Percentiles rank a stretch among this genome's conserved stretches.
Conservation (phyloP, 2,329 filamentous ascomycete genomes). For the Macroventuria anomochaeta region DNA sequence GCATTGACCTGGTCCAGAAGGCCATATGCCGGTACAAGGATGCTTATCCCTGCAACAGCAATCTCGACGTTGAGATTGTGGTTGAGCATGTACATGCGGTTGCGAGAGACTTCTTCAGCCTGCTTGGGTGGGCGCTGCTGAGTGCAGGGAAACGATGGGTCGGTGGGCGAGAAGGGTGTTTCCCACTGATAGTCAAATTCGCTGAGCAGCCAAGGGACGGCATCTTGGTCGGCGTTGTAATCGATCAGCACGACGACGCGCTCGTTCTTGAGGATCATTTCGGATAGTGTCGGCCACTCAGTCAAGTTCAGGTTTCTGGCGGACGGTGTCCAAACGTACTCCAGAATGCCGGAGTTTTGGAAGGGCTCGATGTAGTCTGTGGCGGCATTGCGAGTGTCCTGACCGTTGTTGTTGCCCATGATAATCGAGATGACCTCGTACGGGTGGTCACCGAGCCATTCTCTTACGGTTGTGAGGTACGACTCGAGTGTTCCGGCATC, state of each 20-base stretch:
- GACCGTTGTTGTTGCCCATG: slow-evolving; percentile 73
- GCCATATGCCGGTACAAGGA: slow-evolving; percentile 42
- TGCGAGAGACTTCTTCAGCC: slow-evolving; percentile 54
- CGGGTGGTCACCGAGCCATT: slow-evolving; percentile 77
- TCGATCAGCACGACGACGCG: slow-evolving; percentile 46
- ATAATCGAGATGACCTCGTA: slow-evolving; percentile 89
- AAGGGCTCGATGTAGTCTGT: slow-evolving; percentile 72
- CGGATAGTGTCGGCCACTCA: slow-evolving; percentile 83
- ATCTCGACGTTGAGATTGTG: slow-evolving; percentile 81
- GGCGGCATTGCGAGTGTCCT: slow-evolving; percentile 62
- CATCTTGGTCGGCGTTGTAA: slow-evolving; percentile 70
- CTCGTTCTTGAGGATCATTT: slow-evolving; percentile 53
- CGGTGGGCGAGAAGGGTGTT: slow-evolving; percentile 79
- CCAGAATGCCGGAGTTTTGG: slow-evolving; percentile 71
- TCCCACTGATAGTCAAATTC: slow-evolving; percentile 91
- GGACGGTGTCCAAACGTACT: slow-evolving; percentile 76
- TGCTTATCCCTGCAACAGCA: slow-evolving; percentile 49
- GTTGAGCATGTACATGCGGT: slow-evolving; percentile 81
- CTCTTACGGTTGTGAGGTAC: slow-evolving; percentile 71
- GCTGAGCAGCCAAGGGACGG: slow-evolving; percentile 83
- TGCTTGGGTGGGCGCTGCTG: slow-evolving; percentile 77
- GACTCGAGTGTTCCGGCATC: slow-evolving; percentile 78
- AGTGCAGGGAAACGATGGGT: slow-evolving; percentile 76
- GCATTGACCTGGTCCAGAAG: slow-evolving; percentile 41
- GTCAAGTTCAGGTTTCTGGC: slow-evolving; percentile 72